Conservation (phyloP, 2,329 filamentous ascomycete species). For the Pseudogymnoascus sp. region DNA sequence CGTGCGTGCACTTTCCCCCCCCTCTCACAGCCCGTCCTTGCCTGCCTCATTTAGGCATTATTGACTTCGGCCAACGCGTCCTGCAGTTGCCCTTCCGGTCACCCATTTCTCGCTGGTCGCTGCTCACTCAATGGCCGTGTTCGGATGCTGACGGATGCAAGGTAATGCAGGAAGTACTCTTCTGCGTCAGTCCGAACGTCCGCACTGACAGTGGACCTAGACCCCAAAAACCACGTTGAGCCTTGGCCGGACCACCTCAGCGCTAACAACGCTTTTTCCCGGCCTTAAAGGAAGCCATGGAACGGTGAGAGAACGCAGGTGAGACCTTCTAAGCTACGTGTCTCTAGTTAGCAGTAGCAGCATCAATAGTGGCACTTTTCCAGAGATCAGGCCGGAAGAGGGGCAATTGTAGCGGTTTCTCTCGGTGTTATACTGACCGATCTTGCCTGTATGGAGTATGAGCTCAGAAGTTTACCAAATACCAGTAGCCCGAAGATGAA, state of each 20-base stretch:
- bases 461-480: neutral
- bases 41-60: conserved; percentile 7
- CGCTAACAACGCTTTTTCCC: conserved; percentile 1
- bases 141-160: neutral
- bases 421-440: neutral
- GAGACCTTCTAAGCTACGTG: neutral
- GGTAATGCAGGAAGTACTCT: neutral
- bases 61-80: neutral
- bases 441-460: neutral
- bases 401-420: neutral
- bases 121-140: neutral
- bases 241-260: neutral
- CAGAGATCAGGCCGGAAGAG: neutral
- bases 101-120: neutral
- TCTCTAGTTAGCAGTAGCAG: conserved; percentile 4
- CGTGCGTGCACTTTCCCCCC: neutral
- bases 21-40: neutral
- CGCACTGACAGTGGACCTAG: conserved; percentile 3
- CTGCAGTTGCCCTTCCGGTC: neutral
- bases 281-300: neutral
- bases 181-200: neutral
- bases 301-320: neutral
- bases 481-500: neutral
- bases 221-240: neutral
- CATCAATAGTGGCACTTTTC: neutral